Conservation (phyloP, 306 rosid genomes). For the Abrus pulchellus region DNA sequence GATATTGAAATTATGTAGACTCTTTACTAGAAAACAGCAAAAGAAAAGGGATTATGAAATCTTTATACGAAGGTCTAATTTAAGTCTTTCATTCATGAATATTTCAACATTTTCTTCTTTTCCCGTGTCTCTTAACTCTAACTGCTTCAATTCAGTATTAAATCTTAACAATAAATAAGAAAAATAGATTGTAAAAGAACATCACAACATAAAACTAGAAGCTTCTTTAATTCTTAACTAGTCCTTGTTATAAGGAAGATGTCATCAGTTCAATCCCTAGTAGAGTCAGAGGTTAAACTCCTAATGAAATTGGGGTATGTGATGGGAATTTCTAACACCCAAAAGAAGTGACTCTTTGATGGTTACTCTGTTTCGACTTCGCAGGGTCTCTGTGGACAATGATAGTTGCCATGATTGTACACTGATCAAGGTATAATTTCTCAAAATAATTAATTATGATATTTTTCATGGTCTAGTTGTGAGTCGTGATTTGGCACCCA, state of each 20-base stretch:
- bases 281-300: conserved; percentile 33
- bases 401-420: conserved; percentile 73
- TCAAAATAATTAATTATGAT: conserved; percentile 34
- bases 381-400: conserved; percentile 87
- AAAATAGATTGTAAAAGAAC: background rate
- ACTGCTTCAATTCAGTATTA: conserved; percentile 10
- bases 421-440: conserved; percentile 70
- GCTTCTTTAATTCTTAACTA: conserved; percentile 18
- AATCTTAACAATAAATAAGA: background rate
- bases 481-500: conserved; percentile 4
- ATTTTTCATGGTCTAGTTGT: conserved; percentile 30
- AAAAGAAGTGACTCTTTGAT: conserved; percentile 50
- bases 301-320: conserved; percentile 36
- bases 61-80: background rate
- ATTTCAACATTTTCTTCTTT: background rate
- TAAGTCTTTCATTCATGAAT: background rate
- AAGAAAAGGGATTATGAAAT: background rate
- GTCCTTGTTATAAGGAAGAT: conserved; percentile 27
- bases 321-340: conserved; percentile 42
- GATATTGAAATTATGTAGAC: background rate
- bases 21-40: background rate
- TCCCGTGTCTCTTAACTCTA: background rate
- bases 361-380: conserved; percentile 45
- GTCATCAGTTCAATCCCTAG: conserved; percentile 30
- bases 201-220: background rate